Evolutionary conservation across 2,329 filamentous ascomycete genomes (phyloP), one percentile per base, ranked within the genome.

Genomic region (Cladosporium phlei): DNA sequence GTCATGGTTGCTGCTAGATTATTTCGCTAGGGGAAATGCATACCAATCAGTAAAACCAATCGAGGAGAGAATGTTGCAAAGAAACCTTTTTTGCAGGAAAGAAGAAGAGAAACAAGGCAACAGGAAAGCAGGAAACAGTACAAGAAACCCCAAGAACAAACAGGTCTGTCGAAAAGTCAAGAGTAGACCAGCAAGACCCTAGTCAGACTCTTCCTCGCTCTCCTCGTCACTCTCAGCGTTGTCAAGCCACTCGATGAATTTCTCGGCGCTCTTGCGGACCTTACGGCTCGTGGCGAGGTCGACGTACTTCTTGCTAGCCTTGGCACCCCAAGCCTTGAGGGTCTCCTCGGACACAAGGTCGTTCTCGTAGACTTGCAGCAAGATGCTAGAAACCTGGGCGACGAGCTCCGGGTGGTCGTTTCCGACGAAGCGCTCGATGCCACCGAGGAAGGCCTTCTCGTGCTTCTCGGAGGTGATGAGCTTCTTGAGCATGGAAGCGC

Each of bases 251-350:
- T 83, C 86, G 63, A 96, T 78, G 79, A 98, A 98, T 55, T 87
- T 84, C 75, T 94, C 86, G 45, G 93, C 89, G 55, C 88, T 86
- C 77, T 94, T 91, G 73, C 90, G 88, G 53, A 97, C 89, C 78
- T 94, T 95, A 78, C 89, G 91, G 73, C 88, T 95, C 52, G 83
- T 90, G 50, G 83, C 66, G 51, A 94, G 70, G 66, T 97, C 91
- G 59, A 94, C 87, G 67, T 97, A 97, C 76, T 96, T 96, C 84
- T 95, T 96, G 80, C 88, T 95, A 50, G 91, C 89, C 78, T 93
- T 95, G 65, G 80, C 78, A 55, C 90, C 91, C 91, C 93, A 98
- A 59, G 85, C 84, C 70, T 84, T 86, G 65, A 95, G 81, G 12
- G 89, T 80, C 54, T 95, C 90, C 74, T 98, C 93, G 42, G 78